Conservation (phyloP, 371 early-diverging fungal species). For the Smittium mucronatum region DNA sequence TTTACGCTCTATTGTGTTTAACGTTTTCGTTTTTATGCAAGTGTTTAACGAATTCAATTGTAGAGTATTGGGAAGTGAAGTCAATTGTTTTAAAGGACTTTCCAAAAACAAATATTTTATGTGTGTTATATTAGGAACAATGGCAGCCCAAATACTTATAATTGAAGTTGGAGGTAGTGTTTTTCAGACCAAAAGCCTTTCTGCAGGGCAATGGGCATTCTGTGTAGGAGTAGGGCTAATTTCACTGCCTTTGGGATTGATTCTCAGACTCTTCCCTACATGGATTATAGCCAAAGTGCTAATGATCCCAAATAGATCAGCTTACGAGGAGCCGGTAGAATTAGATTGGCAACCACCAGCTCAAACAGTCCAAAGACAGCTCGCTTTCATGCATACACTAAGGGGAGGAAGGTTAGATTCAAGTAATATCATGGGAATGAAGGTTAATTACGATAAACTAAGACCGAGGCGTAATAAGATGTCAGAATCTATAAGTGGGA, state of each 20-base stretch:
- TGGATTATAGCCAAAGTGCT: conserved; percentile 33
- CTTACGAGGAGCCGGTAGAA: conserved; percentile 30
- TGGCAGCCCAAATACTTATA: conserved; percentile 64
- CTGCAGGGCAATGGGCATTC: conserved; percentile 63
- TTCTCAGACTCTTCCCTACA: conserved; percentile 58
- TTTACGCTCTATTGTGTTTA: conserved; percentile 80
- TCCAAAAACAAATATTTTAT: conserved; percentile 61
- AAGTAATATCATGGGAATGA: conserved; percentile 9
- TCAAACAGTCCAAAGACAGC: conserved; percentile 30
- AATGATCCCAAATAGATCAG: conserved; percentile 24
- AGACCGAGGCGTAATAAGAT: background rate
- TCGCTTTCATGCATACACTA: conserved; percentile 9
- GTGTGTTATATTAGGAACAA: conserved; percentile 50
- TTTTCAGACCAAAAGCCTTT: conserved; percentile 66
- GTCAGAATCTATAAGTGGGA: background rate
- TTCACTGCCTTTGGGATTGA: conserved; percentile 75
- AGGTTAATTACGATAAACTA: background rate
- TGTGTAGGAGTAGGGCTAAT: conserved; percentile 57
- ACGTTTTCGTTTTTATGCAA: conserved; percentile 90
- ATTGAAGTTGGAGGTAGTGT: conserved; percentile 80
- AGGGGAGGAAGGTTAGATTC: background rate
- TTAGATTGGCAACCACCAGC: conserved; percentile 34
- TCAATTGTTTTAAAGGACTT: conserved; percentile 78
- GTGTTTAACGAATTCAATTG: conserved; percentile 85
- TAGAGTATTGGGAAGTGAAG: conserved; percentile 50